These are phyloP conservation scores for Rhynchosporium agropyri DNA, from an alignment of 2,329 filamentous ascomycete species.

Conservation along the genomic window DNA sequence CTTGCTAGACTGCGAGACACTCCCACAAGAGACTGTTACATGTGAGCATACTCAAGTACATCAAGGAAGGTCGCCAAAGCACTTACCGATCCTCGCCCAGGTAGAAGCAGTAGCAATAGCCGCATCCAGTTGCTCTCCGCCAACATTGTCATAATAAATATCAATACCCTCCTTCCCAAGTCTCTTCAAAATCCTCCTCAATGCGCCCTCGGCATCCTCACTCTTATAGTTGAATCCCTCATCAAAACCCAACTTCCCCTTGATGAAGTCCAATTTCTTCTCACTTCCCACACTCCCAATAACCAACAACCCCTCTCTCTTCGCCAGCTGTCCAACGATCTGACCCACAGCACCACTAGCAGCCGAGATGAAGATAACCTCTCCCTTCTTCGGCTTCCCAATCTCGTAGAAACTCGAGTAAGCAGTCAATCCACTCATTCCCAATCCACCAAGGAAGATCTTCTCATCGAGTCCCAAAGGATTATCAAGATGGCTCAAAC, in stretches of 20 bases:
- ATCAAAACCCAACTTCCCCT: conserved; percentile 71
- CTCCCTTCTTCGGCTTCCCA: conserved; percentile 72
- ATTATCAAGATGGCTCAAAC: conserved; percentile 63
- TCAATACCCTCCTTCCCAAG: conserved; percentile 72
- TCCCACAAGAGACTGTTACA: conserved; percentile 52
- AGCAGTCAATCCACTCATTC: conserved; percentile 76
- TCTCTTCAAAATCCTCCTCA: conserved; percentile 52
- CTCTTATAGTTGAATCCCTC: conserved; percentile 80
- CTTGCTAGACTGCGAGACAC: conserved; percentile 70
- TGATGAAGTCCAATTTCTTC: conserved; percentile 73
- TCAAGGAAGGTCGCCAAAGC: neutral
- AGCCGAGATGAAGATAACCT: conserved; percentile 75
- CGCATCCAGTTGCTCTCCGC: conserved; percentile 72
- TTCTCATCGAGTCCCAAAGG: conserved; percentile 65
- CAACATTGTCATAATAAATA: conserved; percentile 78
- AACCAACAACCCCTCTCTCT: conserved; percentile 72
- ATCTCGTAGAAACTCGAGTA: conserved; percentile 75
- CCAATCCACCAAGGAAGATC: conserved; percentile 73
- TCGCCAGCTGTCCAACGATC: conserved; percentile 73
- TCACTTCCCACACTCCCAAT: conserved; percentile 75
- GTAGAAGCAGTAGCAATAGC: conserved; percentile 63
- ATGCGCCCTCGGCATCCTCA: conserved; percentile 63
- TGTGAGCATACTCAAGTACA: conserved; percentile 8
- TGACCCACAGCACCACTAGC: conserved; percentile 75
- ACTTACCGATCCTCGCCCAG: conserved; percentile 59